These are phyloP conservation scores for Cercospora zeina DNA, from an alignment of 2,329 filamentous ascomycete species.

Conservation along the genomic window DNA sequence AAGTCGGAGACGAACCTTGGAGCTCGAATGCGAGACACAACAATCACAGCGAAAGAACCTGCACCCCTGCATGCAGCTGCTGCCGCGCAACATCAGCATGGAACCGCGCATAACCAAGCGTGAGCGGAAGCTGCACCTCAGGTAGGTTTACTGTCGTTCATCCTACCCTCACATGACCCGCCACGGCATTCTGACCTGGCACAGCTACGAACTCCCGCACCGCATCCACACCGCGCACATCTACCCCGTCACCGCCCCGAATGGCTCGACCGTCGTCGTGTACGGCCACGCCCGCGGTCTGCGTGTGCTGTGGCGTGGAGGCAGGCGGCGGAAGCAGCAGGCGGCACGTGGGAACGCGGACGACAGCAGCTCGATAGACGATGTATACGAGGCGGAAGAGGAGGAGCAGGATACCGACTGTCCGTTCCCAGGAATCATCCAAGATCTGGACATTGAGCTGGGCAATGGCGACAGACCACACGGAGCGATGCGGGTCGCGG, in stretches of 20 bases:
- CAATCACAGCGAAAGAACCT: slow-evolving; percentile 18
- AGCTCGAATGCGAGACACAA: slow-evolving; percentile 15
- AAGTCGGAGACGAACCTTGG: slow-evolving; percentile 3
- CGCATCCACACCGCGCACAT: slow-evolving; percentile 57
- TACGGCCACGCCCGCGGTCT: slow-evolving; percentile 62
- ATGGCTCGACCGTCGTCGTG: slow-evolving; percentile 62
- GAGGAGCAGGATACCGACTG: slow-evolving; percentile 59
- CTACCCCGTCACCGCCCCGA: slow-evolving; percentile 60
- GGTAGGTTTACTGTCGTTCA: slow-evolving; percentile 26
- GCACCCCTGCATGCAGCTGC: slow-evolving; percentile 17
- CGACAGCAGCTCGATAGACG: slow-evolving; percentile 11
- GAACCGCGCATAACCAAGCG: slow-evolving; percentile 37
- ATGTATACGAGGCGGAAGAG: slow-evolving; percentile 57
- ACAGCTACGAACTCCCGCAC: slow-evolving; percentile 61
- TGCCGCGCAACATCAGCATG: slow-evolving; percentile 20
- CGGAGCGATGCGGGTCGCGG: slow-evolving; percentile 42
- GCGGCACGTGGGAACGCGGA: neutral
- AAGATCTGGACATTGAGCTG: slow-evolving; percentile 57
- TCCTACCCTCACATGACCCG: neutral
- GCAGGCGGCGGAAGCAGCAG: slow-evolving; percentile 40
- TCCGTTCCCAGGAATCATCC: slow-evolving; percentile 56
- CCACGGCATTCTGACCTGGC: slow-evolving; percentile 13
- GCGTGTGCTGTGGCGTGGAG: slow-evolving; percentile 62
- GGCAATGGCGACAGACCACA: slow-evolving; percentile 56
- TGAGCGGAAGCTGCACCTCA: slow-evolving; percentile 40